A percentile compares a stretch with the other conserved stretches of the same genome.
phyloP scores from a whole-genome alignment of 768 basidiomycete genomes.

The Auricularia heimuer region DNA sequence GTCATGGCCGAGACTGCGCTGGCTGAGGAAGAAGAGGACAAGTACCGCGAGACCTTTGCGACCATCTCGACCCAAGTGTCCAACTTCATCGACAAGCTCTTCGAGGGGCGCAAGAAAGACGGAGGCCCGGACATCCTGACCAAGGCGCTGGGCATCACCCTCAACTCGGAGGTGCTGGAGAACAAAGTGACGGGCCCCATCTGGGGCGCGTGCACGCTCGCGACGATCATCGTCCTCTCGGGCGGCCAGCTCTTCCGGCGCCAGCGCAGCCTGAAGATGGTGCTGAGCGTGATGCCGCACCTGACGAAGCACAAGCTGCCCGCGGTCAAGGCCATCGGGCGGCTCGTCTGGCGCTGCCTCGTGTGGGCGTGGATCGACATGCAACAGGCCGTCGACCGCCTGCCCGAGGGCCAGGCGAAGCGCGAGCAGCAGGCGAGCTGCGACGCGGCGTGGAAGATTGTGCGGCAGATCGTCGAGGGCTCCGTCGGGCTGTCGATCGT shows the following conservation, averaged over 20 bases:
- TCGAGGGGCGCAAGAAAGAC: not conserved
- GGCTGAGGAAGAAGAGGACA: not conserved
- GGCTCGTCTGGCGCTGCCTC: constrained; percentile 52
- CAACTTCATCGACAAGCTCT: constrained; percentile 26
- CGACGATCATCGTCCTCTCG: constrained; percentile 55
- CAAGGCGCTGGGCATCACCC: not conserved
- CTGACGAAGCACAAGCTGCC: constrained; percentile 56
- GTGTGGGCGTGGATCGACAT: constrained; percentile 47
- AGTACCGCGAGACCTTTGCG: not conserved
- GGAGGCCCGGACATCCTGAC: not conserved
- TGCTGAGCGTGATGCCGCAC: constrained; percentile 42
- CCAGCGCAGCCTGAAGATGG: constrained; percentile 26
- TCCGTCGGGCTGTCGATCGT: constrained; percentile 48
- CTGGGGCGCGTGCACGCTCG: constrained; percentile 64
- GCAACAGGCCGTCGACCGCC: constrained; percentile 12
- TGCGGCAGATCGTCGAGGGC: constrained; percentile 46
- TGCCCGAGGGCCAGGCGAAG: constrained; percentile 9
- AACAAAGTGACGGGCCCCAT: constrained; percentile 41
- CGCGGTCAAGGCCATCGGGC: constrained; percentile 50
- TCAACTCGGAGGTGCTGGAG: not conserved
- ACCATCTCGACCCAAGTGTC: constrained; percentile 18
- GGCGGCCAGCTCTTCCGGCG: constrained; percentile 38
- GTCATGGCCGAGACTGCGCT: not conserved
- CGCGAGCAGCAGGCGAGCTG: constrained; percentile 24
- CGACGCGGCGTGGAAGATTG: constrained; percentile 37